Conservation (phyloP, 257 asterid species). For the Oldenlandia corymbosa region DNA sequence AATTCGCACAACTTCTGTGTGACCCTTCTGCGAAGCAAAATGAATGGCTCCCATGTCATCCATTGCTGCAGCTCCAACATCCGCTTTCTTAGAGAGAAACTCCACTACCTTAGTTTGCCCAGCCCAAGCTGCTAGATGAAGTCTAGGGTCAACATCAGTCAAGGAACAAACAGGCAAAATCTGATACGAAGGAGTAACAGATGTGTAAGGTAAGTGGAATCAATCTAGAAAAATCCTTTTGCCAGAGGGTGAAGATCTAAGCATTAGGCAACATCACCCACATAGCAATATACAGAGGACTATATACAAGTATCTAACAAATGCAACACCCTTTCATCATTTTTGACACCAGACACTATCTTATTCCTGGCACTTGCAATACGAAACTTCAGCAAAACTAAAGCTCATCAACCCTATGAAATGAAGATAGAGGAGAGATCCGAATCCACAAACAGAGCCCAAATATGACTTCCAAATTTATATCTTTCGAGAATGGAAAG, state of each 20-base stretch:
- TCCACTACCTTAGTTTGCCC: conserved; percentile 72
- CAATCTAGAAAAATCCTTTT: background rate
- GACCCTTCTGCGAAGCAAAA: conserved; percentile 96
- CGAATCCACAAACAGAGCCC: background rate
- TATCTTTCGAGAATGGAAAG: background rate
- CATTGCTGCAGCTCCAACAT: conserved; percentile 95
- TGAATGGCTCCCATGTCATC: conserved; percentile 98
- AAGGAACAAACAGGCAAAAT: conserved; percentile 14
- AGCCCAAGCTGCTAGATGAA: conserved; percentile 97
- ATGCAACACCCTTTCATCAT: too few species aligned
- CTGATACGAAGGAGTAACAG: background rate
- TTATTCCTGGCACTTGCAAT: background rate
- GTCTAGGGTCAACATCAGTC: conserved; percentile 35
- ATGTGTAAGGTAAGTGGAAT: background rate
- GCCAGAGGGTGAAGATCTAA: background rate
- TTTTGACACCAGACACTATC: too few species aligned
- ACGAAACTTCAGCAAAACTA: background rate
- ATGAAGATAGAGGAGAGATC: background rate
- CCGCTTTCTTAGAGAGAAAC: conserved; percentile 81
- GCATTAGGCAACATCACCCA: background rate
- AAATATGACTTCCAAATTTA: background rate
- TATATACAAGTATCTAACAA: too few species aligned
- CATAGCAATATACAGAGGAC: background rate
- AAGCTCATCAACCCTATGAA: background rate
- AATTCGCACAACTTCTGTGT: conserved; percentile 58